Percentiles rank a stretch among this genome's conserved stretches.
Conservation (phyloP, 305 asterid genomes). For the Plantago rigida region DNA sequence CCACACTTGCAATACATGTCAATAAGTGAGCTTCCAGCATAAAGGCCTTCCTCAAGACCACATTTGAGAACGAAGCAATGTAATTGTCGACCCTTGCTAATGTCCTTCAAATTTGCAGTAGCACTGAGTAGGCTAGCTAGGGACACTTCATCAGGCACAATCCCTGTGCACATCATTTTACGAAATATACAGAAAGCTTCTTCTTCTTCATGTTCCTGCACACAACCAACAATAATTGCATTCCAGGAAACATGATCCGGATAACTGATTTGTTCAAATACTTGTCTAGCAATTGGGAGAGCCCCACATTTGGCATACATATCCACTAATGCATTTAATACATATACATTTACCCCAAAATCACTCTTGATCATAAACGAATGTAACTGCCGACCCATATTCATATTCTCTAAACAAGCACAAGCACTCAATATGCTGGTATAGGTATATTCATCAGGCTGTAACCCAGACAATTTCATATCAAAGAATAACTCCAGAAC, state of each 20-base stretch:
- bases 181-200: conserved; percentile 59
- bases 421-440: conserved; percentile 81
- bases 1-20: conserved; percentile 89
- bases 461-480: conserved; percentile 47
- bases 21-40: conserved; percentile 65
- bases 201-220: conserved; percentile 56
- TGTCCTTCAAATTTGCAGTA: conserved; percentile 45
- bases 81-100: conserved; percentile 52
- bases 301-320: conserved; percentile 83
- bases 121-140: conserved; percentile 77
- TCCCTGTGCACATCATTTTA: conserved; percentile 46
- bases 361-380: conserved; percentile 51
- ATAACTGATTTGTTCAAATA: conserved; percentile 46
- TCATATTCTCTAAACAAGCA: conserved; percentile 47
- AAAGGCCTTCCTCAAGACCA: conserved; percentile 61
- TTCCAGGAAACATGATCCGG: conserved; percentile 83
- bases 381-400: conserved; percentile 59
- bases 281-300: conserved; percentile 47
- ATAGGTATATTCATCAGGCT: conserved; percentile 66
- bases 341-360: conserved; percentile 50
- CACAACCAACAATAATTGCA: conserved; percentile 74
- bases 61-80: conserved; percentile 59
- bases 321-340: conserved; percentile 79
- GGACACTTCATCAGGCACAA: conserved; percentile 72
- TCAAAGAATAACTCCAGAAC: conserved; percentile 46